Base-by-base conservation (phyloP, 805 yeast genomes). In the Ogataea nitratoaversa region DNA sequence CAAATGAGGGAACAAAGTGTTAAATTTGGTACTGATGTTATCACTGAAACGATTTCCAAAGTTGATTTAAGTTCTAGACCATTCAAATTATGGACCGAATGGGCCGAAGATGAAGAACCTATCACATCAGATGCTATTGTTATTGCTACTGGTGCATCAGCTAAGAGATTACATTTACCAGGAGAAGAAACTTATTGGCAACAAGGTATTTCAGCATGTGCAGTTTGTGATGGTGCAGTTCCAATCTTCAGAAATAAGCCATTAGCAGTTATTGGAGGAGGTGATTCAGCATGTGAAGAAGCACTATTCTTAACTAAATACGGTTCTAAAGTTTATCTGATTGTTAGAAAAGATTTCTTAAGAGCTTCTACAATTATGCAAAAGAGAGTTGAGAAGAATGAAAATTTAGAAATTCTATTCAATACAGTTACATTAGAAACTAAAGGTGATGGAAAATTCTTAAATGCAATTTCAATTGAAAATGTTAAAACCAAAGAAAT, bases 101-200 rank as follows among this genome's bases (percentile, higher is more conserved):
- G 82, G 75, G 82, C 81, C 64, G 99, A 93, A 70, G 97, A 88
- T 59, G 79, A 67, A 33, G 95, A 81, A 59, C 96, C 98, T 52
- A 73, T 83, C 65, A 86, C 96, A 44, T 82, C 97, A 24, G 99
- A 93, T 58, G 85, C 97, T 25, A 79, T 93, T 38, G 81, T 93
- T 52, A 66, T 93, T 48, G 96, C 99, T 51, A 93, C 99, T 35
- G 99, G 99, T 62, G 99, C 99, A 18, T 84, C 95, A 30, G 99
- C 99, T 44, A 88, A 83, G 76, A 86, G 99, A 73, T 76, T 93
- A 69, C 68, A 77, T 62, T 72, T 93, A 47, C 96, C 97, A 44
- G 99, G 99, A 56, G 99, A 93, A 72, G 98, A 93, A 52, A 76
- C 77, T 27, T 93, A 93, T 78, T 93, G 99, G 99, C 99, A 93